Evolutionary conservation across 306 rosid species (phyloP).

Genomic region (Arachis stenosperma): DNA sequence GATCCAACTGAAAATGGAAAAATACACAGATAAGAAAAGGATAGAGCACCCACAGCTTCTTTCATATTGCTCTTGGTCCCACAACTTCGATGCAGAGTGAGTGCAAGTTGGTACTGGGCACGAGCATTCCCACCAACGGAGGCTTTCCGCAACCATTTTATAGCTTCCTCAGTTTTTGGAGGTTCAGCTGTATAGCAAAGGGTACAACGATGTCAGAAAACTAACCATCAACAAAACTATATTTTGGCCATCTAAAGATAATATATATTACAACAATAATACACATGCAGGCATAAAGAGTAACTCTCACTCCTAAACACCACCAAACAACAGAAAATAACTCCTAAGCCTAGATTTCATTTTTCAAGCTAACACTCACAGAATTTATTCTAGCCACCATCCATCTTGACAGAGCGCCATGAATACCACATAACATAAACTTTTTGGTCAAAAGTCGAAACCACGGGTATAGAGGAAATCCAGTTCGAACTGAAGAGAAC

Average conservation of each 20-base stretch:
- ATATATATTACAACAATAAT: not conserved
- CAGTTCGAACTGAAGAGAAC: no score
- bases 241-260: not conserved
- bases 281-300: constrained; percentile 10
- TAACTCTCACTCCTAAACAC: not conserved
- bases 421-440: not conserved
- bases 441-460: no score
- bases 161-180: constrained; percentile 68
- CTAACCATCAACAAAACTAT: constrained; percentile 31
- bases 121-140: constrained; percentile 66
- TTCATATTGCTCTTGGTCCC: constrained; percentile 51
- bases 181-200: constrained; percentile 66
- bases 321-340: no score
- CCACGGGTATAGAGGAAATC: no score
- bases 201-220: constrained; percentile 19
- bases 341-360: not conserved
- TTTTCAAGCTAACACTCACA: not conserved
- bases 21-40: constrained; percentile 33
- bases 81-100: constrained; percentile 74
- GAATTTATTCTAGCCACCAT: not conserved
- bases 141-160: constrained; percentile 69
- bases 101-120: constrained; percentile 91
- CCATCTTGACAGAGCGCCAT: not conserved
- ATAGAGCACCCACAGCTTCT: constrained; percentile 70
- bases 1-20: not conserved